These are phyloP conservation scores for Prunus kanzakura DNA, from an alignment of 306 rosid genomes.

Conservation along the genomic window DNA sequence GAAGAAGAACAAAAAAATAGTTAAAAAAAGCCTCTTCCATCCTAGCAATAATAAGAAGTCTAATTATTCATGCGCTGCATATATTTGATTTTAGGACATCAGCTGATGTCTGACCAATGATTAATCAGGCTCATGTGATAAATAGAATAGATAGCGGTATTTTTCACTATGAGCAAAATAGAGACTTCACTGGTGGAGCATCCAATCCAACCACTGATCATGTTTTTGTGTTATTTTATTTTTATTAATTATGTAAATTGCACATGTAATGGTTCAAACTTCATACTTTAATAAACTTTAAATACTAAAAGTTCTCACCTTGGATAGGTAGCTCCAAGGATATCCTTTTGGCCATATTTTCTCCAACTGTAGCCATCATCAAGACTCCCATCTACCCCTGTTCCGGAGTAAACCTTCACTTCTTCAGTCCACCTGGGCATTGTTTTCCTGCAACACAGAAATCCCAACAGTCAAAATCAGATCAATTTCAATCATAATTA, in stretches of 20 bases:
- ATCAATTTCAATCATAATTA: not conserved
- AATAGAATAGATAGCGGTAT: not conserved
- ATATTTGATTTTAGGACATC: too few species aligned
- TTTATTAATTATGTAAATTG: too few species aligned
- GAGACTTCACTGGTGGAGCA: not conserved
- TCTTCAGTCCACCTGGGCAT: slow-evolving; percentile 49
- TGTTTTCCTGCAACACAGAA: slow-evolving; percentile 51
- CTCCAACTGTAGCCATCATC: slow-evolving; percentile 87
- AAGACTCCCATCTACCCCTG: slow-evolving; percentile 42
- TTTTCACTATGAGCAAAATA: not conserved
- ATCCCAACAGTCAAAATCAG: not conserved
- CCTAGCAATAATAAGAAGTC: not conserved
- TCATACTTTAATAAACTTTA: not conserved
- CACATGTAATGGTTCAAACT: too few species aligned
- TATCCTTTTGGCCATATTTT: slow-evolving; percentile 89
- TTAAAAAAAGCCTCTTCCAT: too few species aligned
- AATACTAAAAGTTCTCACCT: slow-evolving; percentile 40
- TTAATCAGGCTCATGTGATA: not conserved
- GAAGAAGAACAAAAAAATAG: not conserved
- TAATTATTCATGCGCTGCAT: too few species aligned
- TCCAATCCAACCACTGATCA: not conserved
- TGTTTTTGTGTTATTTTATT: not conserved
- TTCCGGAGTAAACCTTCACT: slow-evolving; percentile 47
- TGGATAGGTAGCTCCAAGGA: slow-evolving; percentile 75
- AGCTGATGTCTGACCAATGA: not conserved